phyloP scores from a whole-genome alignment of 2,329 filamentous ascomycete genomes.

The Alternaria conjuncta region DNA sequence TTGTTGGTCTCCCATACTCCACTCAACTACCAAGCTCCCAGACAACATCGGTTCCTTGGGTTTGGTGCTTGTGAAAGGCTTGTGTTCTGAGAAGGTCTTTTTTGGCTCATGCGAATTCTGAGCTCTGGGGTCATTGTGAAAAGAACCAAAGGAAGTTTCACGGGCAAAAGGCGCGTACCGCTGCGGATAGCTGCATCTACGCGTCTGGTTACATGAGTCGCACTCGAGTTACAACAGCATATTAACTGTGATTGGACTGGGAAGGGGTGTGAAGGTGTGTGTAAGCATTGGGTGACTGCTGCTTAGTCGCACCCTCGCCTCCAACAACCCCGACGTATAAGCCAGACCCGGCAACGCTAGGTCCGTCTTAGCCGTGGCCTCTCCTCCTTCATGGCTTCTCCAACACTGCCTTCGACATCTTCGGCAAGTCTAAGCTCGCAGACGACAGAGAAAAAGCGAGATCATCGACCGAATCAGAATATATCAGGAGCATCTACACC shows the following conservation, averaged over 20 bases:
- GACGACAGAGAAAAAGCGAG: background rate
- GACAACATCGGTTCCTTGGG: background rate
- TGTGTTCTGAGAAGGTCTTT: background rate
- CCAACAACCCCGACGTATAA: background rate
- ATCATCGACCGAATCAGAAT: background rate
- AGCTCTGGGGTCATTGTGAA: background rate
- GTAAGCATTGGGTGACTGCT: background rate
- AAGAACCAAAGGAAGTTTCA: accelerated
- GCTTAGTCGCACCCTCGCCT: background rate
- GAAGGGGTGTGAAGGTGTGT: background rate
- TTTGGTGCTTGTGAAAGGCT: background rate
- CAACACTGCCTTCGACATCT: background rate
- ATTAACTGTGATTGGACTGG: background rate
- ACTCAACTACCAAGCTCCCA: background rate
- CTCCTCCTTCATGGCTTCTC: background rate
- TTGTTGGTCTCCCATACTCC: background rate
- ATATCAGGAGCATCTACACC: background rate
- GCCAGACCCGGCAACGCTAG: background rate
- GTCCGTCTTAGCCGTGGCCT: background rate
- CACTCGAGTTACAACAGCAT: background rate
- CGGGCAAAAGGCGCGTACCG: background rate
- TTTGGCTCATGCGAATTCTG: background rate
- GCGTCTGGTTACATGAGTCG: background rate
- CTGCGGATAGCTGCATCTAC: background rate
- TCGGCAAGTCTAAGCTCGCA: background rate